Evolutionary conservation across 202 grass and related monocot species (phyloP).

Genomic region (Schoenoplectus triqueter): DNA sequence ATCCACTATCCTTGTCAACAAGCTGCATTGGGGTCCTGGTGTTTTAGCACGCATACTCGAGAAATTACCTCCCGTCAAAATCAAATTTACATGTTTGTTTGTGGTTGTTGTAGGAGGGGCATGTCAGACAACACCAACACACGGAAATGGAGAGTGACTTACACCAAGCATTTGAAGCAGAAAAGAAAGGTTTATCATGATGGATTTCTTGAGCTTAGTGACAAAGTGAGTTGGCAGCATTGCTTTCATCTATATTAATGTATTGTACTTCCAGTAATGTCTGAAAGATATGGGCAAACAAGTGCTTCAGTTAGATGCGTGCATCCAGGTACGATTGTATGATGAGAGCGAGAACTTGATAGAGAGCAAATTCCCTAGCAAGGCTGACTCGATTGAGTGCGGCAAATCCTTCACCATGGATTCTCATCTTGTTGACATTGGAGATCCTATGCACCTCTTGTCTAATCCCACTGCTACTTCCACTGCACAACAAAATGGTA

Average conservation of each 20-base stretch:
- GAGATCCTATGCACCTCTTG: slow-evolving; percentile 29
- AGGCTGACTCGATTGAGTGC: slow-evolving; percentile 47
- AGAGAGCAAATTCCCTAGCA: slow-evolving; percentile 57
- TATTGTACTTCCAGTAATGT: neutral
- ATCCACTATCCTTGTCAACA: neutral
- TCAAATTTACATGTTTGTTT: neutral
- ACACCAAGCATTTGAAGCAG: slow-evolving; percentile 88
- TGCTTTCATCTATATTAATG: neutral
- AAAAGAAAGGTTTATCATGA: slow-evolving; percentile 91
- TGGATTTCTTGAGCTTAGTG: slow-evolving; percentile 52
- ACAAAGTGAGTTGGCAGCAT: slow-evolving; percentile 47
- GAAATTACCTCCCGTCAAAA: neutral
- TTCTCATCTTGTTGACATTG: slow-evolving; percentile 76
- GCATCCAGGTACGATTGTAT: slow-evolving; percentile 44
- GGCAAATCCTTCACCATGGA: slow-evolving; percentile 57
- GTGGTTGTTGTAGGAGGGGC: neutral
- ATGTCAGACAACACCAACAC: slow-evolving; percentile 32
- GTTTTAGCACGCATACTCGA: neutral
- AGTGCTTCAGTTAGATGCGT: slow-evolving; percentile 11
- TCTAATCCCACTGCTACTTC: slow-evolving; percentile 26
- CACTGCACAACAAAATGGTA: neutral
- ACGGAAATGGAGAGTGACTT: slow-evolving; percentile 63
- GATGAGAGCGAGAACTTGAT: slow-evolving; percentile 67
- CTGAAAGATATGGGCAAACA: neutral
- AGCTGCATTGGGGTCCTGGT: neutral